Evolutionary conservation across 1,284 basidiomycete species (phyloP), one percentile per base, ranked within the genome.

Genomic region (Afroboletus lepidellus): DNA sequence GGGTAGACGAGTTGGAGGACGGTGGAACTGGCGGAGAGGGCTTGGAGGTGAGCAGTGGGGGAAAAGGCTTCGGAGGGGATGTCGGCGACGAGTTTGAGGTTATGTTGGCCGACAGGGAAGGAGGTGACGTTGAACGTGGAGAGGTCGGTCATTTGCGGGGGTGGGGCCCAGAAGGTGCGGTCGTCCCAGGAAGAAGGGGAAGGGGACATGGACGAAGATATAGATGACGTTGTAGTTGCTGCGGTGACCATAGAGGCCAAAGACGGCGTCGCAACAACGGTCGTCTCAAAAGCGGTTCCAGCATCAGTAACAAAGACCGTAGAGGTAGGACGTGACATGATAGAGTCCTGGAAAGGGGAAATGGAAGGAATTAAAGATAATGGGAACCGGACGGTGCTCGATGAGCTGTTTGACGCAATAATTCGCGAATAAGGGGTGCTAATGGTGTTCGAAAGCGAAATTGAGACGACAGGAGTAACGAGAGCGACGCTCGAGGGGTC

Each of bases 1-100:
- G 86, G 87, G 60, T 86, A 89, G 56, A 81, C 69, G 21, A 89
- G 67, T 52, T 83, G 82, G 8, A 89, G 60, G 29, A 75, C 61
- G 1, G 80, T 70, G 29, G 62, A 64, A 3, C 29, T 8, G 3
- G 29, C 29, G 62, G 20, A n/a, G 24, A 42, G 4, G 30, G 51
- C 41, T 50, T 51, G 57, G 21, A 36, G 42, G 50, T 48, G 53
- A n/a, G 58, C 47, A 25, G 45, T 43, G 13, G 60, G 51, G 13
- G 61, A 66, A 29, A 64, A 68, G 4, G 73, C 72, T 34, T 63
- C 56, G 16, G 68, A 55, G 2, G 79, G 80, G 36, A 80, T 73
- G 16, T 73, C 76, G 12, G 72, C 65, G 46, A 87, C 74, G 52
- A 89, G 69, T 43, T 75, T 71, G 45, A 89, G 63, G 64, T 89